Evolutionary conservation across 768 basidiomycete genomes (phyloP).

Genomic region (Mycena metata): DNA sequence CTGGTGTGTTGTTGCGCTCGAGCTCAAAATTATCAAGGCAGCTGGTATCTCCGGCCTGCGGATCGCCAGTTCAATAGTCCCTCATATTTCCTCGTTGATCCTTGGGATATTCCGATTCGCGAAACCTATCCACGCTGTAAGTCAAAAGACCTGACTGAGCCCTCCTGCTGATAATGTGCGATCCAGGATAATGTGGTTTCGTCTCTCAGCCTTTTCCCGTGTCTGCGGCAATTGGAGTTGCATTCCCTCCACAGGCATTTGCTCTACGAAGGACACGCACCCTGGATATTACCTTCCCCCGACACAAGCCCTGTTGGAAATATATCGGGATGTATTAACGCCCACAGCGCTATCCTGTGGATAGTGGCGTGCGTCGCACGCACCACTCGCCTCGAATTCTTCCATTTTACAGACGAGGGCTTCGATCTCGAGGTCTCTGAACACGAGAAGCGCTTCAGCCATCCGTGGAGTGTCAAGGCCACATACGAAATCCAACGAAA

Average conservation of each 20-base stretch:
- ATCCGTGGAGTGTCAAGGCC: slow-evolving; percentile 9
- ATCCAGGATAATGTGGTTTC: slow-evolving; percentile 21
- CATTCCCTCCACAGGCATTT: not conserved
- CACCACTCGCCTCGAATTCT: not conserved
- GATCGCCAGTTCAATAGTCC: slow-evolving; percentile 5
- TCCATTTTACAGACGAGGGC: slow-evolving; percentile 19
- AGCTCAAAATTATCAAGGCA: not conserved
- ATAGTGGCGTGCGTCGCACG: not conserved
- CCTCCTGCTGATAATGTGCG: not conserved
- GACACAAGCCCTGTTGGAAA: not conserved
- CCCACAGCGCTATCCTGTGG: slow-evolving; percentile 23
- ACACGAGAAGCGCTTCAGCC: not conserved
- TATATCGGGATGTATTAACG: slow-evolving; percentile 4
- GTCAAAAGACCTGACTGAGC: not conserved
- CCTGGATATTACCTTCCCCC: slow-evolving; percentile 1
- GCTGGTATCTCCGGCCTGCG: slow-evolving; percentile 6
- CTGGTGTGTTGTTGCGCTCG: not conserved
- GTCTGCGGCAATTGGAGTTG: slow-evolving; percentile 4
- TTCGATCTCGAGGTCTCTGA: not conserved
- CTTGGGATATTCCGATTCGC: not conserved
- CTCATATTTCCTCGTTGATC: not conserved
- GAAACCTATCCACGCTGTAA: slow-evolving; percentile 4
- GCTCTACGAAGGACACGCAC: not conserved
- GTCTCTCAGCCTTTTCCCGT: not conserved
- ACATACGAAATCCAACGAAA: slow-evolving; percentile 12